These are phyloP conservation scores for Trichothecium sympodiale DNA, from an alignment of 2,329 filamentous ascomycete species.

Conservation along the genomic window DNA sequence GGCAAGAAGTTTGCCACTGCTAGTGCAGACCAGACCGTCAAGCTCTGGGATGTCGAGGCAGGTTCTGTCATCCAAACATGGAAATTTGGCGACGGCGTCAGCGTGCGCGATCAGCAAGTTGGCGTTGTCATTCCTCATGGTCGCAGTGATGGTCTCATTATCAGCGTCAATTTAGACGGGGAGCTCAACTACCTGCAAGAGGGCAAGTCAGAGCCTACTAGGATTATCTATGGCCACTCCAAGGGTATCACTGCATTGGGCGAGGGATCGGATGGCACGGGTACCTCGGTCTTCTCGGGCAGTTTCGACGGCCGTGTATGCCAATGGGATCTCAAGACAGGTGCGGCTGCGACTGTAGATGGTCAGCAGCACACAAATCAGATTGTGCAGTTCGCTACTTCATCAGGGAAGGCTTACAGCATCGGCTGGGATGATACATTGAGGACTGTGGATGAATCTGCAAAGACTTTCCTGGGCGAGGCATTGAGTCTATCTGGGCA, in stretches of 20 bases:
- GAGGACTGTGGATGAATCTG: constrained; percentile 63
- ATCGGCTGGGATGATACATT: constrained; percentile 93
- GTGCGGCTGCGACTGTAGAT: constrained; percentile 59
- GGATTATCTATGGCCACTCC: constrained; percentile 75
- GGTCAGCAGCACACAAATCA: constrained; percentile 80
- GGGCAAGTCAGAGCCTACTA: constrained; percentile 56
- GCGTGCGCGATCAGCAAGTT: constrained; percentile 78
- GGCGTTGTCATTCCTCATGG: constrained; percentile 84
- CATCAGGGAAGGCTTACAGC: constrained; percentile 59
- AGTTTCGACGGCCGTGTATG: constrained; percentile 85
- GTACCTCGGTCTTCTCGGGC: constrained; percentile 69
- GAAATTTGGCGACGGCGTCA: constrained; percentile 71
- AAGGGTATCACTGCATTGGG: constrained; percentile 75
- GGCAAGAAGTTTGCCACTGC: constrained; percentile 81
- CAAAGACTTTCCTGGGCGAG: constrained; percentile 63
- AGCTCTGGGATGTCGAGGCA: constrained; percentile 81
- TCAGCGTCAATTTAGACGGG: constrained; percentile 79
- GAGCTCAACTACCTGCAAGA: constrained; percentile 82
- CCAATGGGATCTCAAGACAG: constrained; percentile 68
- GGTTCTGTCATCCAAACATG: constrained; percentile 72
- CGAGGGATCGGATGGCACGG: constrained; percentile 33
- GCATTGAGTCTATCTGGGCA: constrained; percentile 62
- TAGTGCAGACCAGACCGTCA: constrained; percentile 88
- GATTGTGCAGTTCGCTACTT: constrained; percentile 61
- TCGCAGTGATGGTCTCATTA: constrained; percentile 74